phyloP scores from a whole-genome alignment of 2,329 filamentous ascomycete species.

The Fusarium camptoceras region DNA sequence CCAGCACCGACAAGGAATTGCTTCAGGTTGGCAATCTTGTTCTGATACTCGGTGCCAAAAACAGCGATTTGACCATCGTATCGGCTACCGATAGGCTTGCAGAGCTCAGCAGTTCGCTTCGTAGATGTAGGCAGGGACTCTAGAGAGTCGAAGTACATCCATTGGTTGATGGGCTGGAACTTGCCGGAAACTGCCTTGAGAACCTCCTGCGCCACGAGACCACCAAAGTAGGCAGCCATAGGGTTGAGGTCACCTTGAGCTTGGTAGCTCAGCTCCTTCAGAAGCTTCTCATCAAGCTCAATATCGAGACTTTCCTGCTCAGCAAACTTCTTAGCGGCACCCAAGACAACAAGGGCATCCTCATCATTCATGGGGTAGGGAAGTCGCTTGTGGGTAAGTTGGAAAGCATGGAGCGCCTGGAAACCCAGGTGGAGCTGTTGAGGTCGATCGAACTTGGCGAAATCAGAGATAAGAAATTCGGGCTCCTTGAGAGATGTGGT shows the following conservation, averaged over 20 bases:
- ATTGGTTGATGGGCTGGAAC: constrained; percentile 95
- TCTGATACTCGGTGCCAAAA: constrained; percentile 92
- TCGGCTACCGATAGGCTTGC: constrained; percentile 84
- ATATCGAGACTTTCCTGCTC: constrained; percentile 72
- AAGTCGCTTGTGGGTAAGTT: constrained; percentile 77
- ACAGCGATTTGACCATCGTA: constrained; percentile 99
- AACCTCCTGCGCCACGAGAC: constrained; percentile 91
- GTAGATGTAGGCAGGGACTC: constrained; percentile 86
- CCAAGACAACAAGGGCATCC: constrained; percentile 83
- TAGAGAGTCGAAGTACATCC: constrained; percentile 97
- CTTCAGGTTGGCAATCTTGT: constrained; percentile 89
- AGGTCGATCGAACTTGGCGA: constrained; percentile 96
- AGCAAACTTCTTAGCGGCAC: constrained; percentile 79
- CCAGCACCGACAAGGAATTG: constrained; percentile 96
- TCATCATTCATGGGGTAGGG: constrained; percentile 86
- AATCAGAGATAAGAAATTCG: constrained; percentile 92
- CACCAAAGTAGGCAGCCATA: constrained; percentile 95
- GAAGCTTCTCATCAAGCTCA: constrained; percentile 90
- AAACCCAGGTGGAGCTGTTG: constrained; percentile 92
- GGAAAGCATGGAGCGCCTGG: constrained; percentile 90
- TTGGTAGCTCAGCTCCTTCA: constrained; percentile 94
- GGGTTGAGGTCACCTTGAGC: constrained; percentile 90
- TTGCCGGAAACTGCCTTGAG: constrained; percentile 98
- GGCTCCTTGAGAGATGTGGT: constrained; percentile 84
- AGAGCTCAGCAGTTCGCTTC: constrained; percentile 84